Evolutionary conservation across 306 rosid genomes (phyloP).

Genomic region (Corylus avellana): DNA sequence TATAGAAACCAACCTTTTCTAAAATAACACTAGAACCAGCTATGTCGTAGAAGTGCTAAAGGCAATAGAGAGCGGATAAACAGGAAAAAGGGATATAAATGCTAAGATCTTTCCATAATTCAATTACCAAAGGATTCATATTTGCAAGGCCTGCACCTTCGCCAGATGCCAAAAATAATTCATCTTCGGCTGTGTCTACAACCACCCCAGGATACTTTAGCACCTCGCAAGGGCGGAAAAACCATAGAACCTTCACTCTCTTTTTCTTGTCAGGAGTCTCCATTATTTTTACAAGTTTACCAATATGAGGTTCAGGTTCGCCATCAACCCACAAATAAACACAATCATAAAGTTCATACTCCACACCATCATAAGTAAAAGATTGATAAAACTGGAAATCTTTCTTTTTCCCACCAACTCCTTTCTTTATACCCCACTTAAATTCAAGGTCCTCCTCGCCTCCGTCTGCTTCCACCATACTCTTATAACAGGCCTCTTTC

Average conservation of each 20-base stretch:
- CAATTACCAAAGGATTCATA: slow-evolving; percentile 75
- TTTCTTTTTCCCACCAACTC: slow-evolving; percentile 52
- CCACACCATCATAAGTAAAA: slow-evolving; percentile 65
- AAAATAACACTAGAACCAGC: neutral
- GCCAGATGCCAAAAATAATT: slow-evolving; percentile 82
- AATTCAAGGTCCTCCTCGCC: slow-evolving; percentile 44
- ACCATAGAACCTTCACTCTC: slow-evolving; percentile 80
- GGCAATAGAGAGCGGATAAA: neutral
- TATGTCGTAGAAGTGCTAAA: neutral
- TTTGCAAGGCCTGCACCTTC: slow-evolving; percentile 74
- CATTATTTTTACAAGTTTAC: slow-evolving; percentile 75
- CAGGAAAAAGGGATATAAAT: neutral
- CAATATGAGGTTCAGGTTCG: slow-evolving; percentile 67
- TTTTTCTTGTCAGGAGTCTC: slow-evolving; percentile 53
- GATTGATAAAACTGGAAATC: slow-evolving; percentile 61
- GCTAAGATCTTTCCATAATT: neutral
- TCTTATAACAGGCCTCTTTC: slow-evolving; percentile 23
- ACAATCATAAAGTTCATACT: slow-evolving; percentile 62
- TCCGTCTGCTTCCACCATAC: slow-evolving; percentile 43
- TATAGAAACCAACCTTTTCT: neutral
- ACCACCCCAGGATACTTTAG: slow-evolving; percentile 45
- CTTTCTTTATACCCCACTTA: slow-evolving; percentile 61
- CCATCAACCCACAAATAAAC: slow-evolving; percentile 68
- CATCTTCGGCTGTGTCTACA: slow-evolving; percentile 39
- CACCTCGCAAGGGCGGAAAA: slow-evolving; percentile 81